Evolutionary conservation across 1,284 basidiomycete species (phyloP).

Genomic region (Thelephora terrestris): DNA sequence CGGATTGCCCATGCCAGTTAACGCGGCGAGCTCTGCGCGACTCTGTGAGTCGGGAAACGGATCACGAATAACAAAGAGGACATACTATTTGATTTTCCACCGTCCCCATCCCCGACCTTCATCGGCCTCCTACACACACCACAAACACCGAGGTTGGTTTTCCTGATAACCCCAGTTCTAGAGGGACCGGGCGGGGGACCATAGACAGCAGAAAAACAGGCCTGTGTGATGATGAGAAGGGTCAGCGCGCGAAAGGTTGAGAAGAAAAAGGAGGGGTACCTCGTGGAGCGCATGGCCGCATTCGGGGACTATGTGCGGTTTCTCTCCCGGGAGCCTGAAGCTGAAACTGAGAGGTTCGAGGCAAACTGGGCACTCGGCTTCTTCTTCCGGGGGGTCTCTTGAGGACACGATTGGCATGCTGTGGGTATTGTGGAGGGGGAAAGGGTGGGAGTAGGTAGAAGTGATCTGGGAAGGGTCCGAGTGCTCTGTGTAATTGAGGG

Average conservation of each 20-base stretch:
- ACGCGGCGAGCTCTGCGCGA: slow-evolving; percentile 67
- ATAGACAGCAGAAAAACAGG: slow-evolving; percentile 93
- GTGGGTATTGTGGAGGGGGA: slow-evolving; percentile 43
- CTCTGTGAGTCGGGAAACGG: neutral
- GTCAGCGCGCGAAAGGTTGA: neutral
- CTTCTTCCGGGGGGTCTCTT: slow-evolving; percentile 54
- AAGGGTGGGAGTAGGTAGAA: slow-evolving; percentile 31
- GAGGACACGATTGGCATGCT: slow-evolving; percentile 60
- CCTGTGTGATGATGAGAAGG: slow-evolving; percentile 34
- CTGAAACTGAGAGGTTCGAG: slow-evolving; percentile 83
- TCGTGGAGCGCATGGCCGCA: slow-evolving; percentile 97
- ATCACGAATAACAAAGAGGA: slow-evolving; percentile 14
- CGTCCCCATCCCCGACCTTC: slow-evolving; percentile 80
- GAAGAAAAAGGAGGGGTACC: slow-evolving; percentile 33
- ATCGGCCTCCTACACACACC: slow-evolving; percentile 94
- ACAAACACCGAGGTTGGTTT: slow-evolving; percentile 85
- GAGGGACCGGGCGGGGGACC: slow-evolving; percentile 68
- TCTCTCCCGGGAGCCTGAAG: slow-evolving; percentile 86
- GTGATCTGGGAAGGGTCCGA: slow-evolving; percentile 11
- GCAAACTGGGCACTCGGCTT: slow-evolving; percentile 85
- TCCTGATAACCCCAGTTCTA: slow-evolving; percentile 44
- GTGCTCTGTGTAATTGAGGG: slow-evolving; percentile 20
- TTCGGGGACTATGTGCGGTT: slow-evolving; percentile 91
- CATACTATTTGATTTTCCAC: slow-evolving; percentile 81
- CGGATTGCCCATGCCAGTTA: slow-evolving; percentile 77